Conservation (phyloP, 1,284 basidiomycete species). For the Amylostereum chailletii region DNA sequence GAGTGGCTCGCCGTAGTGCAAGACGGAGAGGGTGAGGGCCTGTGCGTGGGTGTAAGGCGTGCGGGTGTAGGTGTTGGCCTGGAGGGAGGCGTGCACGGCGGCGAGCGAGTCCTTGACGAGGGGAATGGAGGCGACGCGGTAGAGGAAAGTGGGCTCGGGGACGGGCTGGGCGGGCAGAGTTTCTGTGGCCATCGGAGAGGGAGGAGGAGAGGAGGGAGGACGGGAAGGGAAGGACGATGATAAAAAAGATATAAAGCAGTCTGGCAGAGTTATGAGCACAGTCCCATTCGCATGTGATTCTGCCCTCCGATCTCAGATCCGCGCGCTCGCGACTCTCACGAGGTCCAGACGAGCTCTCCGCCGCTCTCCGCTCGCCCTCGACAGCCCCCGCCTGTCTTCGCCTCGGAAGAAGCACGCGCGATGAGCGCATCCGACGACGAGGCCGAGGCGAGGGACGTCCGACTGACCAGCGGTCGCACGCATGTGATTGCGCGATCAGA, state of each 20-base stretch:
- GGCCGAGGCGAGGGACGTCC: too few relatives aligned
- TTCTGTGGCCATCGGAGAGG: slow-evolving; percentile 30
- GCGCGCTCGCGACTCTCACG: too few relatives aligned
- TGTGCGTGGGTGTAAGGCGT: slow-evolving; percentile 57
- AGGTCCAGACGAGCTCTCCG: too few relatives aligned
- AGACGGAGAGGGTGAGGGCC: slow-evolving; percentile 46
- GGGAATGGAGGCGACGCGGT: slow-evolving; percentile 60
- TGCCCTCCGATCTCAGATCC: not conserved
- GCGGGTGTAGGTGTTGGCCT: slow-evolving; percentile 50
- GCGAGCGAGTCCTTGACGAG: slow-evolving; percentile 54
- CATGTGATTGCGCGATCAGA: too few relatives aligned
- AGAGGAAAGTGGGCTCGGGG: slow-evolving; percentile 52
- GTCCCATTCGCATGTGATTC: not conserved
- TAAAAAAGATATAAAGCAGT: not conserved
- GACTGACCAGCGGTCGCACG: too few relatives aligned
- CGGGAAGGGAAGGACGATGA: slow-evolving; percentile 5
- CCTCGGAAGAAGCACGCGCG: too few relatives aligned
- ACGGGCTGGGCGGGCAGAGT: slow-evolving; percentile 25
- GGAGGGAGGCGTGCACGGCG: slow-evolving; percentile 50
- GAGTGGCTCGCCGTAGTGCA: slow-evolving; percentile 54
- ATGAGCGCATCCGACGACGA: too few relatives aligned
- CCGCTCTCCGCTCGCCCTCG: too few relatives aligned
- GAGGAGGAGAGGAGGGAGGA: slow-evolving; percentile 3
- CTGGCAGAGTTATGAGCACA: not conserved
- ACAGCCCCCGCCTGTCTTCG: too few relatives aligned